These are phyloP conservation scores for Phalaenopsis hybrid DNA, from an alignment of 116 monocot species.

Conservation along the genomic window DNA sequence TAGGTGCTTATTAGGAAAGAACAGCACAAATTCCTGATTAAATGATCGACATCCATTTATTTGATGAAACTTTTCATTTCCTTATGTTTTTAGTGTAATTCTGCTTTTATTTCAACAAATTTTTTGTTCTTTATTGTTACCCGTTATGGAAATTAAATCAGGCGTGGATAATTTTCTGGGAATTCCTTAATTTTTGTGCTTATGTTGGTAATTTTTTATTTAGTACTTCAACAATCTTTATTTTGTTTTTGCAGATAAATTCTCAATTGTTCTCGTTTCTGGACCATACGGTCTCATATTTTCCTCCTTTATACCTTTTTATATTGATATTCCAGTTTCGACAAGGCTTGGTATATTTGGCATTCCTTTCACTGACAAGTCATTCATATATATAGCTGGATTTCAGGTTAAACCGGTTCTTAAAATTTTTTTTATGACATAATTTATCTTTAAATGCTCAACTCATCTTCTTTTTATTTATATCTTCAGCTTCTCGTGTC, in stretches of 20 bases:
- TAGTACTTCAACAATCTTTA: not conserved
- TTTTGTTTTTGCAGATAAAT: constrained; percentile 54
- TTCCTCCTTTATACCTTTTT: constrained; percentile 88
- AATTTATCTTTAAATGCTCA: not conserved
- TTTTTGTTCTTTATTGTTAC: not conserved
- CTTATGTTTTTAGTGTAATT: not conserved
- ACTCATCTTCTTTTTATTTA: constrained; percentile 8
- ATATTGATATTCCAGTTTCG: constrained; percentile 83
- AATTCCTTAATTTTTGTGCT: not conserved
- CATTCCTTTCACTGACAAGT: constrained; percentile 64
- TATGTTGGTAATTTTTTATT: not conserved
- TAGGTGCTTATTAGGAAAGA: not conserved
- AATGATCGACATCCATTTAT: not conserved
- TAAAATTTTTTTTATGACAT: not conserved
- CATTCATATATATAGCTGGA: constrained; percentile 91
- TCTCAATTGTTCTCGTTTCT: constrained; percentile 36
- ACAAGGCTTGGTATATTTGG: constrained; percentile 68
- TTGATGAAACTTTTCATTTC: not conserved
- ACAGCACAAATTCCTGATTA: not conserved
- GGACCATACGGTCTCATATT: constrained; percentile 94
- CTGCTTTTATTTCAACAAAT: not conserved
- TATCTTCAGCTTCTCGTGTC: constrained; percentile 76
- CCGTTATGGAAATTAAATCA: not conserved
- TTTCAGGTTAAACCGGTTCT: constrained; percentile 51
- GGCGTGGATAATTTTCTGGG: not conserved